Evolutionary conservation across 2,329 filamentous ascomycete species (phyloP), one percentile per base, ranked within the genome.

Genomic region (Aspergillus calidoustus): DNA sequence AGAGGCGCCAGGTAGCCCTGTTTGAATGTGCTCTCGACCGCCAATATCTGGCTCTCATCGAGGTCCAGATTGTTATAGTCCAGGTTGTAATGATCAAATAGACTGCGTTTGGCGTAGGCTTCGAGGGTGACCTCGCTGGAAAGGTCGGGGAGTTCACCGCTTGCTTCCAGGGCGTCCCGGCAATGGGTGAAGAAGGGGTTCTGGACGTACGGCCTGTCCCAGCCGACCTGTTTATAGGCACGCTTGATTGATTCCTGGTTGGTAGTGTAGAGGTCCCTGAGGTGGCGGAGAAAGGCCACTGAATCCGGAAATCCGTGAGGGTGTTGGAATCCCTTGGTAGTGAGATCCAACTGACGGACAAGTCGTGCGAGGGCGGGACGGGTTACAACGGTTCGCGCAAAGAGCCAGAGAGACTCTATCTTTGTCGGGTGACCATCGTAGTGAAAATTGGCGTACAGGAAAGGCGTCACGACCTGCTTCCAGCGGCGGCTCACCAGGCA

Each of bases 401-500:
- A 56, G 17, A 6, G 9, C 43, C 43, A 48, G 41, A 23, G 43
- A 7, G 17, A 22, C 6, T 48, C 15, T 8, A 48, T 17, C n/a
- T 28, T 9, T 11, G 17, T 23, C 7, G 9, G 25, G 25, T 19
- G 31, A 3, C 43, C 25, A 19, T 56, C 28, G n/a, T 44, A 48
- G 7, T 13, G 6, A 23, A 19, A 56, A 13, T 43, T 43, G 7
- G 43, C n/a, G 54, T 56, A 56, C 7, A 56, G 43, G 19, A 22
- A 6, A 34, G 54, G 54, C 7, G 54, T 56, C 28, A 47, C 11
- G 7, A 34, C 25, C 28, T 23, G 4, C 28, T 56, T 56, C 54
- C 54, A 56, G 13, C n/a, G 25, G 7, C 43, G 43, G 25, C 47
- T 48, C 43, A 56, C 54, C 13, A 56, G 54, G 22, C 43, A 47